Evolutionary conservation across 495 filamentous ascomycete species (phyloP), one percentile per base, ranked within the genome.

Genomic region (Neurospora sp.): DNA sequence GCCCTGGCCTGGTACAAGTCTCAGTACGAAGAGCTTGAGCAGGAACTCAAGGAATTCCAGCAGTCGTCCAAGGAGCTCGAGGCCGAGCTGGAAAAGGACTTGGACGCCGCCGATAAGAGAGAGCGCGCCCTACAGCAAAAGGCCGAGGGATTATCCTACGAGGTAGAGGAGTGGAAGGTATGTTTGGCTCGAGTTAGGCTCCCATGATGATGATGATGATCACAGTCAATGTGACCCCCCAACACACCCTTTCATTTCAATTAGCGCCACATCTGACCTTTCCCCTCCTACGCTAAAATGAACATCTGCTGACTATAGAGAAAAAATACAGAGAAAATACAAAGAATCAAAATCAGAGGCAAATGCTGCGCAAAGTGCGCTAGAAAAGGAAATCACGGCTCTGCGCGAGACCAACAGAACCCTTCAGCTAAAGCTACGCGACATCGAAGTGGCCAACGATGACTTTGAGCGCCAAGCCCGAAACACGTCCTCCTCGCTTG

Each of bases 121-220:
- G 96, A 99, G 81, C 87, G 93, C 72, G 86, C 88, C 72, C 82
- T 98, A 76, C 89, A 93, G 79, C 91, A 95, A 80, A 97, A 96
- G 83, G 90, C 92, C 3, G 96, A 98, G 77, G 85, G 83, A 37
- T 79, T 97, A 76, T 88, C 87, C 71, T 98, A 93, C 77, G 94
- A 98, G 78, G 94, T 95, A 0, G 94, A 97, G 22, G 96, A 99
- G 82, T 99, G 96, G 96, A 98, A 99, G 89, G 94, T 97, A 85
- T 78, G 89, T 76, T 41, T 31, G 42, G 27, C 27, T 48, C 31
- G 42, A 17, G 31, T 65, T 41, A 5, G 68, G 17, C n/a, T 37
- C 40, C 53, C 8, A 14, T 9, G 20, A 65, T 73, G 69, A 74
- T 73, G 69, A 74, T 35, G 35, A 31, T 31, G 27, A 35, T 35